A percentile compares a stretch with the other conserved stretches of the same genome.
phyloP scores from a whole-genome alignment of 495 filamentous ascomycete genomes.

The Neurospora sp. region DNA sequence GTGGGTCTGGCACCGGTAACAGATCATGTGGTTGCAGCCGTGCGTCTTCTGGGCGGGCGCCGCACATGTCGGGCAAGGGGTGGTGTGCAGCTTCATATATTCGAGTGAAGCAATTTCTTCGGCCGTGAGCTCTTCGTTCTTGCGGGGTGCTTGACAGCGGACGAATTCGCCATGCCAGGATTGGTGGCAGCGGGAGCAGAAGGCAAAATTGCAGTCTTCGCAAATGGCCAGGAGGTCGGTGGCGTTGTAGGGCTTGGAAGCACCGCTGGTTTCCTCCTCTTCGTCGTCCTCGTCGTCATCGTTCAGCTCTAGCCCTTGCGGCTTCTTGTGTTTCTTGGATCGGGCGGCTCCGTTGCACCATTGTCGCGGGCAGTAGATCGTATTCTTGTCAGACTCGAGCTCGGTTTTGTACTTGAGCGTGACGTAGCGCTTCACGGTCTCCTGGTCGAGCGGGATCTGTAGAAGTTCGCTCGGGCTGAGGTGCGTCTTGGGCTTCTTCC shows the following conservation, averaged over 20 bases:
- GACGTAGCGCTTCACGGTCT: conserved; percentile 75
- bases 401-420: conserved; percentile 83
- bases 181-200: conserved; percentile 56
- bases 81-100: conserved; percentile 70
- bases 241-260: conserved; percentile 11
- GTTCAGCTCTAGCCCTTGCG: conserved; percentile 38
- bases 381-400: conserved; percentile 81
- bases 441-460: conserved; percentile 68
- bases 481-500: conserved; percentile 45
- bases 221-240: conserved; percentile 61
- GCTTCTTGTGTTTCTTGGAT: conserved; percentile 69
- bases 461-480: conserved; percentile 81
- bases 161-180: conserved; percentile 85
- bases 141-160: conserved; percentile 47
- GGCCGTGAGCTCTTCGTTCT: conserved; percentile 55
- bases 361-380: conserved; percentile 83
- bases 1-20: conserved; percentile 78
- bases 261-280: conserved; percentile 21
- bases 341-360: conserved; percentile 93
- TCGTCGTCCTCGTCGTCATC: conserved; percentile 34
- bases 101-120: conserved; percentile 80
- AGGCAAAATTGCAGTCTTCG: conserved; percentile 83
- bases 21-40: conserved; percentile 98
- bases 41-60: conserved; percentile 78
- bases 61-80: conserved; percentile 84